Evolutionary conservation across 1,284 basidiomycete genomes (phyloP), one percentile per base, ranked within the genome.

Genomic region (Melampsora occidentalis): DNA sequence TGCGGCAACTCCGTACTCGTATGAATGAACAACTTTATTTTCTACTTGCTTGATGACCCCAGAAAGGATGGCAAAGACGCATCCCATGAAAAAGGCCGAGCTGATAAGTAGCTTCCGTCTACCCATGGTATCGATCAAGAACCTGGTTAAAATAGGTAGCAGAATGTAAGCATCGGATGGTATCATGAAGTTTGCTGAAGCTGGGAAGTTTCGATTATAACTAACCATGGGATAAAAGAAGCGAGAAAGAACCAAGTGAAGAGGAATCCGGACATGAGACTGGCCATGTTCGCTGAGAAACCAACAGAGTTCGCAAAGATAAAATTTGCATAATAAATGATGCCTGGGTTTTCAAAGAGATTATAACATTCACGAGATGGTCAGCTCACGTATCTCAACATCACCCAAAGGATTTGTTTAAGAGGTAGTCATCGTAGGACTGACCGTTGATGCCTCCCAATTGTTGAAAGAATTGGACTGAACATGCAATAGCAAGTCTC

Each of bases 391-490:
- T 2, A 64, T 18, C 2, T 12, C 35, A 39, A 71, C 22, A n/a
- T 49, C 25, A 22, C 22, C 1, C 4, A 35, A 42, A 22, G 42
- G 28, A 14, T 22, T 67, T 63, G 22, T 22, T 64, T 9, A 25
- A 33, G 48, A 35, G 22, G 12, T n/a, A 33, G 35, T 12, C 2
- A 20, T 9, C 25, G 9, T 28, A 22, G 49, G 28, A 12, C 71
- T 73, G 2, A 76, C 73, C 82, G 62, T 83, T 82, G 79, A 83
- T 83, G 16, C 81, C 82, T 14, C 80, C 79, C 39, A 83, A 79
- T 78, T 84, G 83, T 77, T 83, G 83, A 59, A 77, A 78, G 53
- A 82, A 82, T 77, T 83, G 83, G 68, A 84, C 82, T 5, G 81
- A 80, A 71, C 82, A 83, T 16, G 81, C 82, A 70, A 83, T 83